Evolutionary conservation across 495 filamentous ascomycete genomes (phyloP).

Genomic region (Penicillium macrosclerotiorum): DNA sequence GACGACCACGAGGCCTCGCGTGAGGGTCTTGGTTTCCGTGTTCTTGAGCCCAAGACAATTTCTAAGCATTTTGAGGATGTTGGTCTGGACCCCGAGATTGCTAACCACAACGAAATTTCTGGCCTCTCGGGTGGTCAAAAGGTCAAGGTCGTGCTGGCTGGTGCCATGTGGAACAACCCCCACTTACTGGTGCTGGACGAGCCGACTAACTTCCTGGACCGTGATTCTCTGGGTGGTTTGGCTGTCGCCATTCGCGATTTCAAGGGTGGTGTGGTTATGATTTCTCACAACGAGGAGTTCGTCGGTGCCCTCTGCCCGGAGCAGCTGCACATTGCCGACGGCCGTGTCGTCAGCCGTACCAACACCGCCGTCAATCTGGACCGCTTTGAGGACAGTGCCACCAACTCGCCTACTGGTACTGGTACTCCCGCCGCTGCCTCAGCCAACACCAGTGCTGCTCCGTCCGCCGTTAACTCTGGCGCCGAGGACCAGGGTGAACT

Average conservation of each 20-base stretch:
- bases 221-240: constrained; percentile 92
- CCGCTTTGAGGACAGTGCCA: constrained; percentile 81
- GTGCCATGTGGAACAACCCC: constrained; percentile 98
- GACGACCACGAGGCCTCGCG: constrained; percentile 97
- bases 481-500: constrained; percentile 77
- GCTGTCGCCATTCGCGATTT: constrained; percentile 96
- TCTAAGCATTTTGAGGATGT: constrained; percentile 97
- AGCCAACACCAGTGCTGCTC: constrained; percentile 57
- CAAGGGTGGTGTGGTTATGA: constrained; percentile 97
- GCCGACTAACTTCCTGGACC: constrained; percentile 98
- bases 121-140: constrained; percentile 98
- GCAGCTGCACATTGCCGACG: constrained; percentile 90
- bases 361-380: constrained; percentile 67
- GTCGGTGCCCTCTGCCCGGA: constrained; percentile 91
- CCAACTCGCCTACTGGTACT: constrained; percentile 54
- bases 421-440: constrained; percentile 53
- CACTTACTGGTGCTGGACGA: constrained; percentile 97
- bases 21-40: constrained; percentile 93
- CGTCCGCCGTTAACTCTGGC: constrained; percentile 78
- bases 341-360: constrained; percentile 80
- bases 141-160: constrained; percentile 98
- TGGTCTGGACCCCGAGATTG: constrained; percentile 94
- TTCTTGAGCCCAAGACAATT: constrained; percentile 88
- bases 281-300: constrained; percentile 99
- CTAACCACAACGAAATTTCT: constrained; percentile 97